phyloP scores from a whole-genome alignment of 208 protist species.

The Trypanosoma brucei region DNA sequence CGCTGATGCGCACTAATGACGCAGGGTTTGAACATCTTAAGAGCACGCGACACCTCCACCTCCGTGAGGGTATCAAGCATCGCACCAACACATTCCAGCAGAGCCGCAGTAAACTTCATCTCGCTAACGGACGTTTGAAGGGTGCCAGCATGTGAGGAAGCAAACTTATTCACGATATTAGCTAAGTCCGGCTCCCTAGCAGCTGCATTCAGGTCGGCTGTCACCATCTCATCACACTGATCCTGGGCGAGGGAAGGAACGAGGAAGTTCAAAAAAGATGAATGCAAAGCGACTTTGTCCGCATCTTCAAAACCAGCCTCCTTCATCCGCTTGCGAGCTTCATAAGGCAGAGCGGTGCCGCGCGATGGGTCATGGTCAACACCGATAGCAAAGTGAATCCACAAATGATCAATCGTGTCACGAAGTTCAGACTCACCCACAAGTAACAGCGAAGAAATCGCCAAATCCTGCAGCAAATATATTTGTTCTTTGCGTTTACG shows the following conservation, averaged over 20 bases:
- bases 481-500: constrained; percentile 42
- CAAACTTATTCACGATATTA: background rate
- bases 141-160: background rate
- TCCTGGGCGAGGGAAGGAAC: constrained; percentile 59
- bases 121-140: constrained; percentile 6
- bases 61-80: constrained; percentile 74
- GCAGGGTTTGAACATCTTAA: constrained; percentile 55
- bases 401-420: constrained; percentile 56
- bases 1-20: constrained; percentile 55
- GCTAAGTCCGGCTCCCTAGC: background rate
- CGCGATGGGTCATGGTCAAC: constrained; percentile 54
- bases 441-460: constrained; percentile 23
- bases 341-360: constrained; percentile 49
- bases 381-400: constrained; percentile 58
- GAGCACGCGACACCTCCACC: constrained; percentile 37
- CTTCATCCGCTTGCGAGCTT: constrained; percentile 43
- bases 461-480: constrained; percentile 39
- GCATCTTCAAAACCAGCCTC: constrained; percentile 47
- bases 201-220: constrained; percentile 27
- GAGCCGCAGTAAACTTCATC: constrained; percentile 36
- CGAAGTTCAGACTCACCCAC: constrained; percentile 31
- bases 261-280: constrained; percentile 44
- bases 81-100: constrained; percentile 44
- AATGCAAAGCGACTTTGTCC: constrained; percentile 46
- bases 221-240: constrained; percentile 34